Base-by-base conservation (phyloP, 83 land plant species). In the Diphasiastrum complanatum region DNA sequence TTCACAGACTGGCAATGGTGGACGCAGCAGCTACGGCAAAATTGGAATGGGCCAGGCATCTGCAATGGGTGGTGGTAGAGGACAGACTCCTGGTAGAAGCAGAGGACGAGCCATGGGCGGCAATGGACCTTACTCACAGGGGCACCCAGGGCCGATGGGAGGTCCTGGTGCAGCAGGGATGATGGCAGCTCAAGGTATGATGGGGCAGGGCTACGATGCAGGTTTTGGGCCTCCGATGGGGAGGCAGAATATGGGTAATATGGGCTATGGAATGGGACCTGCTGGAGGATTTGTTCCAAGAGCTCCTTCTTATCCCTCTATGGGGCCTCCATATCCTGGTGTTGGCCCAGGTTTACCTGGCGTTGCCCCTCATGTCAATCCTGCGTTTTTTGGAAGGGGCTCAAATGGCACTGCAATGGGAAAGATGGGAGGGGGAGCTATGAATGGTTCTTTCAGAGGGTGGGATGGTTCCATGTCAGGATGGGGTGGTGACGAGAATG, bases 311-410 rank as follows among this genome's bases (percentile, higher is more conserved):
- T 86, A 79, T 52, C 84, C 91, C 30, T 78, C 80, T 12, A 76
- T 83, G 81, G 65, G 83, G 24, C 82, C 84, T 33, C 65, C 95
- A 1, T 85, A 81, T 66, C 89, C 80, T 46, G 70, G 77, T 23
- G 80, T 88, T 54, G 80, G 76, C 10, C 52, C 80, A 1, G 75
- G 78, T 16, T 70, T 85, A 43, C 83, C 85, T 33, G 91, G 85
- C 1, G 88, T 86, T 16, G 83, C 96, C 5, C 88, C 96, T 45
- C 96, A 90, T 74, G 91, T 90, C 34, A 90, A 90, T 58, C 96
- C 96, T 25, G 91, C 96, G 3, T 90, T 90, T 65, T 90, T 90
- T 61, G 86, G 89, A 1, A 60, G 89, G 6, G 87, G 58, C 34
- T 28, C 85, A 20, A 75, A 79, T 71, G 55, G 87, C 16, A 77